Percentiles rank a stretch among this genome's conserved stretches.
These are phyloP conservation scores for Xylaria sp. DNA, from an alignment of 2,329 filamentous ascomycete genomes.

Conservation along the genomic window DNA sequence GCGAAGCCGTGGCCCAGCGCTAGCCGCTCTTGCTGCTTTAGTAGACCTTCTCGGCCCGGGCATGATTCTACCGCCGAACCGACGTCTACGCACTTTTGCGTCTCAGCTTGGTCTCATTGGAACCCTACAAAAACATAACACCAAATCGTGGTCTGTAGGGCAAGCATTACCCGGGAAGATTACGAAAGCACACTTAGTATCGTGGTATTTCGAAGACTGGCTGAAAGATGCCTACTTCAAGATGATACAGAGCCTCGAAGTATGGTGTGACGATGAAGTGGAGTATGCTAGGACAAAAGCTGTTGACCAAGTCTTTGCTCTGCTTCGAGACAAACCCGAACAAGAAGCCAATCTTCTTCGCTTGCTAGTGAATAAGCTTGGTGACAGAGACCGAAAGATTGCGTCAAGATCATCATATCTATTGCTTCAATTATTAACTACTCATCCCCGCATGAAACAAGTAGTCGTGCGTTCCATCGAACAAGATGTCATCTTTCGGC, in stretches of 20 bases:
- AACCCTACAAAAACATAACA: slow-evolving; percentile 71
- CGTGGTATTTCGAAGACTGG: slow-evolving; percentile 95
- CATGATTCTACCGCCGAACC: slow-evolving; percentile 81
- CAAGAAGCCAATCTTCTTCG: slow-evolving; percentile 94
- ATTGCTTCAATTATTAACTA: slow-evolving; percentile 87
- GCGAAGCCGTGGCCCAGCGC: slow-evolving; percentile 89
- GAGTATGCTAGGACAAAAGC: slow-evolving; percentile 90
- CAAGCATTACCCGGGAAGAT: slow-evolving; percentile 78
- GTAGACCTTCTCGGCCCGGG: slow-evolving; percentile 95
- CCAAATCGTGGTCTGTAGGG: slow-evolving; percentile 71
- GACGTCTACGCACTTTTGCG: slow-evolving; percentile 82
- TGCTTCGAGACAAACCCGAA: slow-evolving; percentile 95
- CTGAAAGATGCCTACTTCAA: slow-evolving; percentile 94
- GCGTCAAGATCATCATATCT: slow-evolving; percentile 93
- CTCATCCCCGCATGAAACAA: slow-evolving; percentile 92
- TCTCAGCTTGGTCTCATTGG: slow-evolving; percentile 81
- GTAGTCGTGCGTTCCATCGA: slow-evolving; percentile 88
- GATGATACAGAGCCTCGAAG: slow-evolving; percentile 88
- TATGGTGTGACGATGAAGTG: slow-evolving; percentile 94
- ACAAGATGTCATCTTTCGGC: slow-evolving; percentile 85
- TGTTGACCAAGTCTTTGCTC: slow-evolving; percentile 88
- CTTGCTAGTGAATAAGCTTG: slow-evolving; percentile 93
- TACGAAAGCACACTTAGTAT: slow-evolving; percentile 79
- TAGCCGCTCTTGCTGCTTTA: slow-evolving; percentile 90
- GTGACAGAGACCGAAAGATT: slow-evolving; percentile 95